Base-by-base conservation (phyloP, 345 rosid species). In the Citrus reticulata region DNA sequence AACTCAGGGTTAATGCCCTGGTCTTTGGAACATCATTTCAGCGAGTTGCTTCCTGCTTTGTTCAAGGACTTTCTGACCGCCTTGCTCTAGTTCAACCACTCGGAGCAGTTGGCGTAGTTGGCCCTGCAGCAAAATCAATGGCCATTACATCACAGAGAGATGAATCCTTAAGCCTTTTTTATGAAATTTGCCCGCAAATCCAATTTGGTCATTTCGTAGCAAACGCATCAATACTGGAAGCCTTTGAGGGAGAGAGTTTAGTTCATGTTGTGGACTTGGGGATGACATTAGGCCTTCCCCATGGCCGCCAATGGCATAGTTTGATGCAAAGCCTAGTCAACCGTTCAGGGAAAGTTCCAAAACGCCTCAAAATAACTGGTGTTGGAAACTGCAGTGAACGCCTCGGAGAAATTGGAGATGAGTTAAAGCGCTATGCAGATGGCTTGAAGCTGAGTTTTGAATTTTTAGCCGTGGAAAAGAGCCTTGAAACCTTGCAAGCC, bases 211-310 rank as follows among this genome's bases (percentile, higher is more conserved):
- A 87, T 81, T 85, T 82, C 22, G 74, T 84, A 49, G 90, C 87
- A 7, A 87, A 87, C 74, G 85, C 77, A 58, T 71, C 88, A 7
- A 84, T 87, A 17, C 60, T 85, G 83, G 89, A 86, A 87, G 88
- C 89, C 87, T 82, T 87, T 83, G 89, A 83, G 88, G 90, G 88
- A 85, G 88, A 89, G 92, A 86, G 92, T 85, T 86, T 81, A 54
- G 80, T 85, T 78, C 92, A 89, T 49, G 85, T 87, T 14, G 85
- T 87, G 54, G 92, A 89, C 71, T 68, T 87, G 34, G 89, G 87
- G 29, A 84, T 87, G 90, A 79, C 84, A 49, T 76, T 82, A 51
- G 89, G 88, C 27, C 83, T 84, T 64, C 81, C 84, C 13, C 61
- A 66, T 24, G 89, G 86, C 32, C 81, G 71, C 34, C 92, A 87